A percentile compares a stretch with the other conserved stretches of the same genome.
Conservation (phyloP, 768 basidiomycete species). For the Pleurotus pulmonarius region DNA sequence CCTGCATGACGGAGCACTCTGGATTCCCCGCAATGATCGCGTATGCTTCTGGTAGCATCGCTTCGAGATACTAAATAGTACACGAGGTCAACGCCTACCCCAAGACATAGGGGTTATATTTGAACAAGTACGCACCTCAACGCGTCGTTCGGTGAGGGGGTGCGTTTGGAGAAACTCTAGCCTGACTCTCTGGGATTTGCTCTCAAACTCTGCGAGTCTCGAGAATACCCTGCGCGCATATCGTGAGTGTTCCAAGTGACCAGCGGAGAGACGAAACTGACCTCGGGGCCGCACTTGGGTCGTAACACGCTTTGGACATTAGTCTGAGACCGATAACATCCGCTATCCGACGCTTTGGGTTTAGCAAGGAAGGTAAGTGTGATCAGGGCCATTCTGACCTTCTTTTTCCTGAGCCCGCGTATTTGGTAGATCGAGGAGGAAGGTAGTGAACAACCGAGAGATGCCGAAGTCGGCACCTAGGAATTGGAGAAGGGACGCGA, state of each 20-base stretch:
- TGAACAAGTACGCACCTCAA: constrained; percentile 47
- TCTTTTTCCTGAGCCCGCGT: constrained; percentile 80
- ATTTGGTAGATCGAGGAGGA: constrained; percentile 74
- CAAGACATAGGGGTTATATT: no score
- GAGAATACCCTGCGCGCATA: constrained; percentile 58
- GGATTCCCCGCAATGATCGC: constrained; percentile 51
- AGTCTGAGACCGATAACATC: constrained; percentile 83
- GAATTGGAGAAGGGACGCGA: constrained; percentile 39
- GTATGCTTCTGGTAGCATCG: constrained; percentile 55
- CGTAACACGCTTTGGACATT: constrained; percentile 81
- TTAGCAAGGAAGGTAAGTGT: no score
- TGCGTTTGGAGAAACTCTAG: constrained; percentile 77
- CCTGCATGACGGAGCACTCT: constrained; percentile 42
- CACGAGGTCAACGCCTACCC: not conserved
- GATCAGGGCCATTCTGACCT: constrained; percentile 35
- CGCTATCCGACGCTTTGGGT: constrained; percentile 38
- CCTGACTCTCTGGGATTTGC: constrained; percentile 16
- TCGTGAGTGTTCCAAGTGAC: not conserved
- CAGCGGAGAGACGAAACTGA: constrained; percentile 27
- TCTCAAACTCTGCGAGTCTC: constrained; percentile 58
- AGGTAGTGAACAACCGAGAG: constrained; percentile 38
- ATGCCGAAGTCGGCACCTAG: constrained; percentile 58
- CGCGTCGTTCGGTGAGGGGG: constrained; percentile 68
- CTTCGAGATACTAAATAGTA: constrained; percentile 41
- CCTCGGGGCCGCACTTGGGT: constrained; percentile 75